phyloP scores from a whole-genome alignment of 192 early-diverging fungal genomes.

The Mortierella antarctica region DNA sequence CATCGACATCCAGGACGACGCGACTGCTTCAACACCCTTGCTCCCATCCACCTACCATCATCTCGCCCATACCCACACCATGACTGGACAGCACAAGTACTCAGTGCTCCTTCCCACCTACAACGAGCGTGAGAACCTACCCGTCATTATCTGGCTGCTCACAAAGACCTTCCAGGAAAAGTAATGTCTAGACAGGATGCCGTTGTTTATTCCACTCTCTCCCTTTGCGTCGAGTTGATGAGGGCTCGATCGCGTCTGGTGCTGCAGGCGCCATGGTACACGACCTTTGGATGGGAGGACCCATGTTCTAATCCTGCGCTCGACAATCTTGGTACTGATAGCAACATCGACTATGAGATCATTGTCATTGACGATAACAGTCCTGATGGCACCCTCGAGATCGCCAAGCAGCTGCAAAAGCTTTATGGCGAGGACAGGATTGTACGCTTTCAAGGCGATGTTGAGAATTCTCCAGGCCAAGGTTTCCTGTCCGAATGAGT shows the following conservation, averaged over 20 bases:
- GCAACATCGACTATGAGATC: conserved; percentile 93
- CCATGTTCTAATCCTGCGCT: background rate
- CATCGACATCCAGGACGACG: conserved; percentile 52
- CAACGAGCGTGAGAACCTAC: conserved; percentile 97
- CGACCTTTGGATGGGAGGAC: background rate
- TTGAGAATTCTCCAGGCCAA: background rate
- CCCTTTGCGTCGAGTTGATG: background rate
- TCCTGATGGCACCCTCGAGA: conserved; percentile 94
- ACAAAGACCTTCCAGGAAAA: conserved; percentile 87
- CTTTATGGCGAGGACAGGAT: conserved; percentile 90
- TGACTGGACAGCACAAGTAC: conserved; percentile 73
- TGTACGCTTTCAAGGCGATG: conserved; percentile 58
- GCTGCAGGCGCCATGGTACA: background rate
- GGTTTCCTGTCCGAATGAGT: background rate
- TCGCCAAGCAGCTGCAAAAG: conserved; percentile 88
- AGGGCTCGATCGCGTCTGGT: background rate
- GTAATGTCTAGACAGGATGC: conserved; percentile 13
- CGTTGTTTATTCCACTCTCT: conserved; percentile 20
- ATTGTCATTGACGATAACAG: conserved; percentile 97
- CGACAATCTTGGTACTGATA: conserved; percentile 10
- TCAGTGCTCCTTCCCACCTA: conserved; percentile 98
- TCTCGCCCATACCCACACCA: conserved; percentile 6
- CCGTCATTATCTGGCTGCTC: conserved; percentile 93
- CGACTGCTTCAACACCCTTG: conserved; percentile 8
- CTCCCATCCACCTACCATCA: conserved; percentile 1